Evolutionary conservation across 768 basidiomycete genomes (phyloP), one percentile per base, ranked within the genome.

Genomic region (Antrodiella citrinella): DNA sequence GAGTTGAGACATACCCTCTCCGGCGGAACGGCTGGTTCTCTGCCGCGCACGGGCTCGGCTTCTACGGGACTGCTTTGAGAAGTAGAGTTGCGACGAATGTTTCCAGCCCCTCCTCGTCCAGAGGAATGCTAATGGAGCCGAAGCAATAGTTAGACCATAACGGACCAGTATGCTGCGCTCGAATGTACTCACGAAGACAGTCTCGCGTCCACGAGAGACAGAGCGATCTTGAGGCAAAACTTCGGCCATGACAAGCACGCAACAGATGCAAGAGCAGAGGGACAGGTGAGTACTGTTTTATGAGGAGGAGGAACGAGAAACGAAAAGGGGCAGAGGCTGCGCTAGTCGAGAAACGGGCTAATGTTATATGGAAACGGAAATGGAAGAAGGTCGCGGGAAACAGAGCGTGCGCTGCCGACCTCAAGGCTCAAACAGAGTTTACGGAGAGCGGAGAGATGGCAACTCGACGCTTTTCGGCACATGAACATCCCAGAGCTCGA

Each of bases 51-150:
- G 18, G 41, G 41, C 41, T 45, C 55, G 18, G 69, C 72, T 56
- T 89, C 86, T 43, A 43, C 41, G 5, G 41, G 41, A 19, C 41
- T 43, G 15, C 24, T 3, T 4, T 46, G 49, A 19, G 78, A 78
- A 21, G 72, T 70, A 4, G 80, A 77, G 1, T 39, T 48, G 50
- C 20, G 68, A 51, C 77, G 75, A 52, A 87, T 82, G 64, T 88
- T 88, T 15, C 85, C 85, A 3, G 71, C 19, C 7, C 86, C 86
- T 4, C 85, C 86, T 51, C 86, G 73, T 4, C 86, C 86, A 26
- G 81, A 57, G 15, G 55, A 47, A 30, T 51, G 48, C 13, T 21
- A 48, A 13, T 26, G 5, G 2, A n/a, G n/a, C n/a, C n/a, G n/a
- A n/a, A n/a, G n/a, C n/a, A n/a, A n/a, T n/a, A n/a, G n/a, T n/a